These are phyloP conservation scores for Osmanthus fragrans DNA, from an alignment of 257 asterid genomes.

Conservation along the genomic window DNA sequence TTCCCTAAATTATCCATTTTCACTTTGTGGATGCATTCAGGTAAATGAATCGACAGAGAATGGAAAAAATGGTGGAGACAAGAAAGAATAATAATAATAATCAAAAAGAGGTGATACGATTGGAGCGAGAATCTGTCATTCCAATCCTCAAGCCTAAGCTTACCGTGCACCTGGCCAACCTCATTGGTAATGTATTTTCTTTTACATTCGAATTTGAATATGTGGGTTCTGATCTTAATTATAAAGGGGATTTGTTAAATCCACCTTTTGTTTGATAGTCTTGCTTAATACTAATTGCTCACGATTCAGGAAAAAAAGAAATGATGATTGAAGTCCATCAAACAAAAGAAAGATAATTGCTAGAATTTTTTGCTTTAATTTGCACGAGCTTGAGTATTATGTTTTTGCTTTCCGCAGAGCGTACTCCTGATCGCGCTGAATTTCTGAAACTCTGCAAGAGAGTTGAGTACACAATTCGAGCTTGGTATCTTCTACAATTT, in stretches of 20 bases:
- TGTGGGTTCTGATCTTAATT: no score
- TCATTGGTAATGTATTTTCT: constrained; percentile 55
- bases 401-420: constrained; percentile 49
- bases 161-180: constrained; percentile 84
- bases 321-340: neutral
- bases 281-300: neutral
- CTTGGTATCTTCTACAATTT: constrained; percentile 94
- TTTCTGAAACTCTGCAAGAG: constrained; percentile 96
- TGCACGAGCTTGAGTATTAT: no score
- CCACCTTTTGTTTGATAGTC: neutral
- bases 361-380: neutral
- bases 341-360: neutral
- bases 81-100: constrained; percentile 28
- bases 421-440: constrained; percentile 80
- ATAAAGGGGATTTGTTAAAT: no score
- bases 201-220: no score
- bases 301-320: neutral
- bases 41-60: neutral
- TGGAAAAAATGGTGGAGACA: neutral
- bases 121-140: constrained; percentile 91
- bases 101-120: constrained; percentile 74
- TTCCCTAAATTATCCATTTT: no score
- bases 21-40: no score
- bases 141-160: constrained; percentile 96
- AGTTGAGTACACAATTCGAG: constrained; percentile 92